Evolutionary conservation across 208 protist species (phyloP).

Genomic region (Leishmania martiniquensis): DNA sequence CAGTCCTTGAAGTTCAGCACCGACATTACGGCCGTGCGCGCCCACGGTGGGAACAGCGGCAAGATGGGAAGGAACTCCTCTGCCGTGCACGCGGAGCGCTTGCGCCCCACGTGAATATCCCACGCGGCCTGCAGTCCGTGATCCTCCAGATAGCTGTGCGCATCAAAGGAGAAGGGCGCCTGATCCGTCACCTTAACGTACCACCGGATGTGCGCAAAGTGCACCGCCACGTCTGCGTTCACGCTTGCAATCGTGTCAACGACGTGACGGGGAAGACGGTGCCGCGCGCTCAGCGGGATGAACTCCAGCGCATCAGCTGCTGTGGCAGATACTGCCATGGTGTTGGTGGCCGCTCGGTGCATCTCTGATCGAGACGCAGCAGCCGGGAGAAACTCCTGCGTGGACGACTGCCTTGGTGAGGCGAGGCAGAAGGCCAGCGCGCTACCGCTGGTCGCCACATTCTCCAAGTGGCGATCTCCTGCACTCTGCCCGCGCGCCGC

Average conservation of each 20-base stretch:
- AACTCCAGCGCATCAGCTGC: slow-evolving; percentile 18
- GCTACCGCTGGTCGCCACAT: slow-evolving; percentile 5
- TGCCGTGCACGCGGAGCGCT: slow-evolving; percentile 52
- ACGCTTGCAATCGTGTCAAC: slow-evolving; percentile 27
- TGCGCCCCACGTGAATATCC: slow-evolving; percentile 58
- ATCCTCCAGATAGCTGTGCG: slow-evolving; percentile 50
- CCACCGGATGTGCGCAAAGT: slow-evolving; percentile 78
- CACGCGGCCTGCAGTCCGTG: slow-evolving; percentile 56
- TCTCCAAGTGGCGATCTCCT: background rate
- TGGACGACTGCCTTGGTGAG: background rate
- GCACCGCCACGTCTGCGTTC: slow-evolving; percentile 50
- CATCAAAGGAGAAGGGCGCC: slow-evolving; percentile 48
- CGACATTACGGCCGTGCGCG: slow-evolving; percentile 46
- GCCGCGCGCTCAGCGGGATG: slow-evolving; percentile 19
- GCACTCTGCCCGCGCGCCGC: background rate
- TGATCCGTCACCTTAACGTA: slow-evolving; percentile 39
- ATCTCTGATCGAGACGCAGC: background rate
- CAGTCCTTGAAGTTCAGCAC: slow-evolving; percentile 73
- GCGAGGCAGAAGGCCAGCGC: background rate
- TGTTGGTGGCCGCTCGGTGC: background rate
- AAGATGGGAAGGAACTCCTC: slow-evolving; percentile 59
- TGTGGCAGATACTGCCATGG: background rate
- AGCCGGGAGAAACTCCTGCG: background rate
- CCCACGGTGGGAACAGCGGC: slow-evolving; percentile 60
- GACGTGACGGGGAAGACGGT: slow-evolving; percentile 30